A percentile compares a stretch with the other conserved stretches of the same genome.
Evolutionary conservation across 1,284 basidiomycete genomes (phyloP).

Genomic region (Austroboletus olivaceoglutinosus): DNA sequence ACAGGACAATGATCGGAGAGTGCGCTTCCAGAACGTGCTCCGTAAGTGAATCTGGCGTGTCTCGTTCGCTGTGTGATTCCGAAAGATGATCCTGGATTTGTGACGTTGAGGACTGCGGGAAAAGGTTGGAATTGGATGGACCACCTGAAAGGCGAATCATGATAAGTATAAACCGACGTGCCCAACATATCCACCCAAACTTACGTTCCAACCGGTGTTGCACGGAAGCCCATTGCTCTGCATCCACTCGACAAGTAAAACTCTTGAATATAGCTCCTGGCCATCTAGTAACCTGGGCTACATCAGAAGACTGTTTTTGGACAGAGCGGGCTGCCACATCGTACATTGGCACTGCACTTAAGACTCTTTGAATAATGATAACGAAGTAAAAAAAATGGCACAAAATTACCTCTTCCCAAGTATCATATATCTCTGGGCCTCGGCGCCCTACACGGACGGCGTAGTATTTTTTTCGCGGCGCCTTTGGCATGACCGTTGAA

Average conservation of each 20-base stretch:
- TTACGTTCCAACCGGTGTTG: constrained; percentile 15
- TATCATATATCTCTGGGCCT: constrained; percentile 51
- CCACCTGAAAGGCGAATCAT: constrained; percentile 11
- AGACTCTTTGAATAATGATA: constrained; percentile 1
- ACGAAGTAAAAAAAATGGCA: neutral
- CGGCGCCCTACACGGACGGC: constrained; percentile 54
- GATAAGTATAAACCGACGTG: neutral
- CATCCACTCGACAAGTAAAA: constrained; percentile 42
- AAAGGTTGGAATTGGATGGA: neutral
- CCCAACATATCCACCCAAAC: constrained; percentile 6
- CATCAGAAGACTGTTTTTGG: constrained; percentile 3
- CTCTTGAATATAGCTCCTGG: constrained; percentile 49
- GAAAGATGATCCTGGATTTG: neutral
- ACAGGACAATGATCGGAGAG: constrained; percentile 31
- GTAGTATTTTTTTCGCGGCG: constrained; percentile 48
- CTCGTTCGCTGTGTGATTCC: constrained; percentile 1
- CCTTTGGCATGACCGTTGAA: constrained; percentile 31
- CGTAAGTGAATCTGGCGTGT: neutral
- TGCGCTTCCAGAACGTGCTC: neutral
- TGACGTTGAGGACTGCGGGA: neutral
- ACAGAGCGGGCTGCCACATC: no score
- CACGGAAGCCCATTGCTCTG: constrained; percentile 45
- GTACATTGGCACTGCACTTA: constrained; percentile 43
- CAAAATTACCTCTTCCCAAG: constrained; percentile 52
- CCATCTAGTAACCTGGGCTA: constrained; percentile 45